phyloP scores from a whole-genome alignment of 2,329 filamentous ascomycete species.

The Talaromyces sp. region DNA sequence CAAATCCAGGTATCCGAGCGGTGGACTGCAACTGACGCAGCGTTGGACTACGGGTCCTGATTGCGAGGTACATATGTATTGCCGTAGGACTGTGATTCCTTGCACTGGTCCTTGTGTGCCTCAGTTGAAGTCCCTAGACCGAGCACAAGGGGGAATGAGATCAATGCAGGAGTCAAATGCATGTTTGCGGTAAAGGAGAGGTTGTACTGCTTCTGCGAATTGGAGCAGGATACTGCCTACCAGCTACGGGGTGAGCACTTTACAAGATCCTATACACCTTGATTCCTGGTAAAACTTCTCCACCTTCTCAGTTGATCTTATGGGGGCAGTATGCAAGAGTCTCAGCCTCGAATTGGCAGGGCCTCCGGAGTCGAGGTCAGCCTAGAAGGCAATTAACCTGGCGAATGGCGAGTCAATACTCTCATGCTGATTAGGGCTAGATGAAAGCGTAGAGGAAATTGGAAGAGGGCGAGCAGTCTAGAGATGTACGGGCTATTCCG shows the following conservation, averaged over 20 bases:
- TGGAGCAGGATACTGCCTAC: not conserved
- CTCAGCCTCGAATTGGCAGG: not conserved
- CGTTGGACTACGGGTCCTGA: not conserved
- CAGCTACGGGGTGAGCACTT: not conserved
- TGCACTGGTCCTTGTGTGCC: not conserved
- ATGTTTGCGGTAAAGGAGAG: not conserved
- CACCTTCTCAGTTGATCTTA: not conserved
- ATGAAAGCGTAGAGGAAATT: constrained; percentile 41
- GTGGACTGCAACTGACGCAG: not conserved
- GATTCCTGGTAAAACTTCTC: not conserved
- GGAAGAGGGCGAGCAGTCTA: constrained; percentile 33
- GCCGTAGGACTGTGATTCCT: not conserved
- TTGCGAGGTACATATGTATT: not conserved
- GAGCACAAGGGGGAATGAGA: not conserved
- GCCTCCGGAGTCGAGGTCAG: not conserved
- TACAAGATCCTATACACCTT: not conserved
- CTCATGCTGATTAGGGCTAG: constrained; percentile 35
- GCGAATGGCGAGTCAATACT: constrained; percentile 37
- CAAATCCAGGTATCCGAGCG: not conserved
- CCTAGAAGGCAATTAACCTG: constrained; percentile 15
- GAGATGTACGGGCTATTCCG: constrained; percentile 43
- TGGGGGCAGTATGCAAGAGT: not conserved
- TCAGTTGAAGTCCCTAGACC: not conserved
- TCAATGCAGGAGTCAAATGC: not conserved
- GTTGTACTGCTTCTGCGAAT: not conserved